phyloP scores from a whole-genome alignment of 176 grass and related monocot species.

The Oryza meyeriana region DNA sequence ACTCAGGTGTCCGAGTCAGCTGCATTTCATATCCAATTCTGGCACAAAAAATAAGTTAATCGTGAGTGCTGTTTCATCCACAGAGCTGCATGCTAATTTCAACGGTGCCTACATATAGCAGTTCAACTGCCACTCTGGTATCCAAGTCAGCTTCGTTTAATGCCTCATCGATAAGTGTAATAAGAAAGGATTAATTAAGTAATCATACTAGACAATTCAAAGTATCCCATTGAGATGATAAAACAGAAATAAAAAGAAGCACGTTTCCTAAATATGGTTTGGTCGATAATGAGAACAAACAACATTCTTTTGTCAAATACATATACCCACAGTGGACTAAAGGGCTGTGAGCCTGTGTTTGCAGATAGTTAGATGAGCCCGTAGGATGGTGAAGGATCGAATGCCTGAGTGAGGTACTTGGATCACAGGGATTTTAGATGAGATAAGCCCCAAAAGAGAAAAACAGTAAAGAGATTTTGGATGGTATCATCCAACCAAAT shows the following conservation, averaged over 20 bases:
- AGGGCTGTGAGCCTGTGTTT: not conserved
- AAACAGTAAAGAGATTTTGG: not conserved
- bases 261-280: not conserved
- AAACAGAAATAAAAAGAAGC: not conserved
- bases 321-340: not conserved
- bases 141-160: conserved; percentile 6
- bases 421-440: not conserved
- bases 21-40: not conserved
- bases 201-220: not conserved
- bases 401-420: not conserved
- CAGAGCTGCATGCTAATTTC: conserved; percentile 24
- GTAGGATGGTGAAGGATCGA: conserved; percentile 3
- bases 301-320: not conserved
- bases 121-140: not conserved
- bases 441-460: not conserved
- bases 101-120: conserved; percentile 4
- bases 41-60: conserved; percentile 4
- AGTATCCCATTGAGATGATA: not conserved
- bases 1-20: not conserved
- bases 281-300: not conserved
- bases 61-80: conserved; percentile 24
- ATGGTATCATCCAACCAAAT: not conserved
- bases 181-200: not conserved
- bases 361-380: not conserved
- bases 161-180: not conserved